A percentile compares a stretch with the other conserved stretches of the same genome.
Evolutionary conservation across 257 asterid species (phyloP).

Genomic region (Plantago ovata): DNA sequence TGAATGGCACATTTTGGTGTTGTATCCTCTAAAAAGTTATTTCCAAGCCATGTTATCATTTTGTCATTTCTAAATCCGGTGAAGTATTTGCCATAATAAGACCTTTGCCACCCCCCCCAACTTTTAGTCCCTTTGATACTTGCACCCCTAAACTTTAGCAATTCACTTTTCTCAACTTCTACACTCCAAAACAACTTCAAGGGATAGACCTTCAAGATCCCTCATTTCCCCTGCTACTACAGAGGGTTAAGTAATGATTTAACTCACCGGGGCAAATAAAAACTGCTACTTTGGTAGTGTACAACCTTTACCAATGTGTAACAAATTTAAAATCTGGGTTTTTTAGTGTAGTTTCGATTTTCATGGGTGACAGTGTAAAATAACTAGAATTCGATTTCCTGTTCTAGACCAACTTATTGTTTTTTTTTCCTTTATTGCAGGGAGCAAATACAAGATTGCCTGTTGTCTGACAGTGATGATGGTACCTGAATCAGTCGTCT

Average conservation of each 20-base stretch:
- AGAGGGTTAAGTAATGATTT: too few relatives aligned
- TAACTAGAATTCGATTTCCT: too few relatives aligned
- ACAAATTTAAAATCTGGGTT: too few relatives aligned
- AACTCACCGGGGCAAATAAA: too few relatives aligned
- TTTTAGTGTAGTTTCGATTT: too few relatives aligned
- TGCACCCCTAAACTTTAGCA: background rate
- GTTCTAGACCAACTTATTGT: background rate
- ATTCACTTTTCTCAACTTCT: background rate
- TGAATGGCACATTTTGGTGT: background rate
- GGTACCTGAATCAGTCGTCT: conserved; percentile 23
- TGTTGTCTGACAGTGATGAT: conserved; percentile 41
- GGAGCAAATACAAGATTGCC: conserved; percentile 47
- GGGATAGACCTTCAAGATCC: background rate
- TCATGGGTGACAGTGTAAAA: too few relatives aligned
- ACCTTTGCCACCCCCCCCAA: background rate
- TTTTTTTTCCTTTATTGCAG: conserved; percentile 19
- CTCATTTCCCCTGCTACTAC: too few relatives aligned
- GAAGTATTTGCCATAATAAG: background rate
- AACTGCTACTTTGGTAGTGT: too few relatives aligned
- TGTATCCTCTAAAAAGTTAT: background rate
- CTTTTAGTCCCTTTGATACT: background rate
- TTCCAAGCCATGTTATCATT: background rate
- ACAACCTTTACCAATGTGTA: too few relatives aligned
- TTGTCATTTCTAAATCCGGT: too few relatives aligned
- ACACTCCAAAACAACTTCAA: too few relatives aligned